phyloP scores from a whole-genome alignment of 2,329 filamentous ascomycete genomes.

The Talaromyces sp. region DNA sequence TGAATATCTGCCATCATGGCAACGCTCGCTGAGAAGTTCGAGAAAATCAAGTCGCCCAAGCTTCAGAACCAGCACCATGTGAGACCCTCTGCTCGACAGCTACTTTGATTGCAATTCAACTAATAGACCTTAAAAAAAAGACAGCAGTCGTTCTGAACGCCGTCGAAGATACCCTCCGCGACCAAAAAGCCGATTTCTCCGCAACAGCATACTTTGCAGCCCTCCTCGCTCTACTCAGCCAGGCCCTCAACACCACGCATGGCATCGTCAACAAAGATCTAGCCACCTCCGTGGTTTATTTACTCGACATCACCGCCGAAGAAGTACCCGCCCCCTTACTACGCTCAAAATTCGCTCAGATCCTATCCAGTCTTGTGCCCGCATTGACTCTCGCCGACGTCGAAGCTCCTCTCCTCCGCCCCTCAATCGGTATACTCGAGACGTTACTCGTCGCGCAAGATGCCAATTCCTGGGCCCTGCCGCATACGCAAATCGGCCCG shows the following conservation, averaged over 20 bases:
- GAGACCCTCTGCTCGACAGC: slow-evolving; percentile 30
- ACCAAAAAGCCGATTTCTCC: slow-evolving; percentile 78
- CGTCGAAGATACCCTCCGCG: slow-evolving; percentile 87
- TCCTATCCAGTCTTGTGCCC: slow-evolving; percentile 81
- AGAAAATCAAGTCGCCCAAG: slow-evolving; percentile 96
- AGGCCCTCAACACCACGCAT: slow-evolving; percentile 63
- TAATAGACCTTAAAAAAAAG: slow-evolving; percentile 20
- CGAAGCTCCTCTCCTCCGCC: slow-evolving; percentile 80
- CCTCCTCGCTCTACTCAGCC: slow-evolving; percentile 81
- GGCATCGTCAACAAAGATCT: slow-evolving; percentile 77
- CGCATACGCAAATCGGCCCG: slow-evolving; percentile 78
- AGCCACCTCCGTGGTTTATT: slow-evolving; percentile 83
- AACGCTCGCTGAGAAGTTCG: slow-evolving; percentile 84
- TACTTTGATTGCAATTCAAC: not conserved
- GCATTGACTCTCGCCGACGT: slow-evolving; percentile 76
- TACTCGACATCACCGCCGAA: slow-evolving; percentile 87
- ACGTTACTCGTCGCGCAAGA: slow-evolving; percentile 90
- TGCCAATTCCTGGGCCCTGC: slow-evolving; percentile 79
- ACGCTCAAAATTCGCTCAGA: slow-evolving; percentile 91
- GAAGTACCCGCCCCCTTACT: slow-evolving; percentile 82
- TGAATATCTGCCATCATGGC: slow-evolving; percentile 40
- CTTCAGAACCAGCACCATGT: slow-evolving; percentile 94
- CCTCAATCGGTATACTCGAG: slow-evolving; percentile 90
- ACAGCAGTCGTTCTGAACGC: slow-evolving; percentile 77
- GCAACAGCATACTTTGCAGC: slow-evolving; percentile 94